Percentiles rank a stretch among this genome's conserved stretches.
Evolutionary conservation across 306 rosid genomes (phyloP).

Genomic region (Dalbergia cochinchinensis): DNA sequence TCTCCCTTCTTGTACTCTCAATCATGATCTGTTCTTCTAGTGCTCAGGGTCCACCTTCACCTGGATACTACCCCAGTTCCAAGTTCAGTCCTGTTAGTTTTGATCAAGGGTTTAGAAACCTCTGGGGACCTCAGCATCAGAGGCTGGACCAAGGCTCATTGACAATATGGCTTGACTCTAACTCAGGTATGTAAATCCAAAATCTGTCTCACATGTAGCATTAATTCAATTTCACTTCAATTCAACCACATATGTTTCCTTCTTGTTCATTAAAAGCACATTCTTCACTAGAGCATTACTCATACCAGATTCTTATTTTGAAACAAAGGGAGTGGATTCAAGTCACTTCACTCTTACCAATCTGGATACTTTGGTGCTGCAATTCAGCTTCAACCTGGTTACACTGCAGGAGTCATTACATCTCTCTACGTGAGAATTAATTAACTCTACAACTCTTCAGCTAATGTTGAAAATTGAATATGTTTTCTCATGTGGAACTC

Average conservation of each 20-base stretch:
- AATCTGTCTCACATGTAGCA: not conserved
- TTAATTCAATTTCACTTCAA: not conserved
- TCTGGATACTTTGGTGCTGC: slow-evolving; percentile 92
- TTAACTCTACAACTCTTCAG: not conserved
- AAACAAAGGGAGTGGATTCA: slow-evolving; percentile 89
- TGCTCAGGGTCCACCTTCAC: slow-evolving; percentile 87
- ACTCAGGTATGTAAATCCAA: slow-evolving; percentile 63
- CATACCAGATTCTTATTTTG: not conserved
- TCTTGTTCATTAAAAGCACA: not conserved
- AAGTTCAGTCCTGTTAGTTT: slow-evolving; percentile 63
- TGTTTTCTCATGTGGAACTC: not conserved
- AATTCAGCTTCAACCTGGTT: slow-evolving; percentile 84
- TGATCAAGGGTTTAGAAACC: slow-evolving; percentile 69
- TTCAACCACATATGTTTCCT: not conserved
- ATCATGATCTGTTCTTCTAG: slow-evolving; percentile 42
- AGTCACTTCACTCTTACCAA: slow-evolving; percentile 68
- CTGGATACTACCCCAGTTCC: slow-evolving; percentile 81
- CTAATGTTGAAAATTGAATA: slow-evolving; percentile 7
- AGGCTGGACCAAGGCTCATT: slow-evolving; percentile 66
- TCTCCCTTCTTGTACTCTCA: slow-evolving; percentile 50
- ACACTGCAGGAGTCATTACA: slow-evolving; percentile 95
- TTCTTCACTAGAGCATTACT: not conserved
- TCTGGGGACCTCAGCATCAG: slow-evolving; percentile 92
- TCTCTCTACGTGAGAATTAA: slow-evolving; percentile 74
- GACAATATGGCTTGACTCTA: slow-evolving; percentile 81